Conservation (phyloP, 306 rosid genomes). For the Psophocarpus tetragonolobus region DNA sequence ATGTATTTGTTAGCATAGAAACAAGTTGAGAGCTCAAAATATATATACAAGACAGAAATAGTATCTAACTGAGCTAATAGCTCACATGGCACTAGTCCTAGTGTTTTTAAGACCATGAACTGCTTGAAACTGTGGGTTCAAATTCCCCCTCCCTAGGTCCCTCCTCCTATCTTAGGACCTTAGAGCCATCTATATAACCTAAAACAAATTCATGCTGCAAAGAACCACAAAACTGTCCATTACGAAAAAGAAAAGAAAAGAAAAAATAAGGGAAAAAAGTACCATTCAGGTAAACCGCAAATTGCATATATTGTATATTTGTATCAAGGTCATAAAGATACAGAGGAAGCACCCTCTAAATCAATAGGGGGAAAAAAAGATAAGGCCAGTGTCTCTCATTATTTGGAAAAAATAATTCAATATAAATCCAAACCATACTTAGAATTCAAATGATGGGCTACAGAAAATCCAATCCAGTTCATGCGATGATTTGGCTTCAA, state of each 20-base stretch:
- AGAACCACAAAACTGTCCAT: neutral
- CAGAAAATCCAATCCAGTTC: constrained; percentile 99
- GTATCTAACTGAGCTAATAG: neutral
- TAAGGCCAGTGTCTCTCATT: neutral
- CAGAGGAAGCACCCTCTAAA: neutral
- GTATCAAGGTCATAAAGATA: neutral
- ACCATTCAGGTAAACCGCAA: neutral
- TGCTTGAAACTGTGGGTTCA: neutral
- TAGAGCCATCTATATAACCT: neutral
- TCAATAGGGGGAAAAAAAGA: neutral
- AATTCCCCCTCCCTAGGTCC: neutral
- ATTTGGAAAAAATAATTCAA: neutral
- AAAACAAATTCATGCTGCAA: constrained; percentile 14
- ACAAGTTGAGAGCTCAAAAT: neutral
- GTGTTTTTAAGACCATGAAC: neutral
- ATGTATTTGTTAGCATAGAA: neutral
- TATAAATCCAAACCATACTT: constrained; percentile 53
- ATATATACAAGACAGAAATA: neutral
- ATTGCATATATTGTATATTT: neutral
- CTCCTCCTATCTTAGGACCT: neutral
- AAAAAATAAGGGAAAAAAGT: neutral
- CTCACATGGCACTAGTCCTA: neutral
- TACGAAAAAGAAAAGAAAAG: neutral
- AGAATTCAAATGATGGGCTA: constrained; percentile 88
- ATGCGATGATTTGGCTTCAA: constrained; percentile 98